Base-by-base conservation (phyloP, 2,329 filamentous ascomycete genomes). In the Ceratocystis colombiana region DNA sequence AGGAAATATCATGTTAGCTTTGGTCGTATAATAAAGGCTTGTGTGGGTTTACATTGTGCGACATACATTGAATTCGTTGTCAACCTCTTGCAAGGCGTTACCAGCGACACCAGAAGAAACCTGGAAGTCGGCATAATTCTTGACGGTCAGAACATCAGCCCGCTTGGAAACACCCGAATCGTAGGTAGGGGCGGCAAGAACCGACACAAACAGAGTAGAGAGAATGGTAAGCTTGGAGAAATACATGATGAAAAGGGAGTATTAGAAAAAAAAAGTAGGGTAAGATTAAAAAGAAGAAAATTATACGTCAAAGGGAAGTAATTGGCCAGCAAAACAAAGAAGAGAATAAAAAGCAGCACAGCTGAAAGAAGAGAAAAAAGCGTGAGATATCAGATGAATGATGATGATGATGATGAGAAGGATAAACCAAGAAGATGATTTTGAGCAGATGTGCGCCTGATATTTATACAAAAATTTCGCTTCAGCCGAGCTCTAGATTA, bases 51-150 rank as follows among this genome's bases (percentile, higher is more conserved):
- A 17, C 30, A n/a, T 12, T 20, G 5, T 48, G 45, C 1, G 22
- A 70, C 75, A 61, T 73, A 81, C 80, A 0, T 81, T 80, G 71
- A 84, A 84, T 69, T 80, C 79, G 64, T 79, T 77, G 59, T 80
- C 74, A 65, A 81, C 81, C 72, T 84, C 81, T 1, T 74, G 77
- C 22, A 83, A 75, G 12, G 80, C 81, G 59, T 83, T 78, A 64
- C 82, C 81, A 25, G 77, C 80, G 8, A 77, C 73, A 2, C 82
- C 81, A 57, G 77, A 77, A 0, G 80, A 80, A 62, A 84, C 75
- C 69, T 79, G 77, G 72, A 83, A 82, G 44, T 76, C 69, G 48
- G 73, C 69, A 68, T 76, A 76, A 66, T 68, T 41, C 64, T 71
- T 70, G n/a, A 69, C 68, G 0, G 70, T 71, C 61, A 76, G 71